phyloP scores from a whole-genome alignment of 768 basidiomycete genomes.

The Collybiopsis luxurians region DNA sequence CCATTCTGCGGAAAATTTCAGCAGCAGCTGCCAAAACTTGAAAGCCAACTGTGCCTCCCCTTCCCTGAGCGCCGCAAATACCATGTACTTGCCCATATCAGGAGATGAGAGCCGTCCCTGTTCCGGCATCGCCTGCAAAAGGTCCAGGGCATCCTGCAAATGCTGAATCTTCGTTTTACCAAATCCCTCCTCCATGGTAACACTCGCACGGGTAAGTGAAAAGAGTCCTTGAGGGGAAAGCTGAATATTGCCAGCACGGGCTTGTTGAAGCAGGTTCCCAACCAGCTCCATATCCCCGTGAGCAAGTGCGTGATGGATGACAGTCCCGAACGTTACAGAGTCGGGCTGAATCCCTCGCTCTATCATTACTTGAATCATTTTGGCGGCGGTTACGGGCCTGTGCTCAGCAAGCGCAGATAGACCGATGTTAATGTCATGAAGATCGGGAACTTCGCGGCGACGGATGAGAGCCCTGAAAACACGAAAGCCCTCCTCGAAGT shows the following conservation, averaged over 20 bases:
- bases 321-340: conserved; percentile 55
- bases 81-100: conserved; percentile 49
- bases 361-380: conserved; percentile 51
- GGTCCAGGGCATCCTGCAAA: conserved; percentile 38
- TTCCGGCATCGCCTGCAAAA: conserved; percentile 37
- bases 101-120: conserved; percentile 37
- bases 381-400: conserved; percentile 43
- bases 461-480: conserved; percentile 43
- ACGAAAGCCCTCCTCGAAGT: conserved; percentile 42
- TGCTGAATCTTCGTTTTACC: conserved; percentile 17
- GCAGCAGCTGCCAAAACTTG: conserved; percentile 54
- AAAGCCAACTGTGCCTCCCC: conserved; percentile 52
- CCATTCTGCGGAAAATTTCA: conserved; percentile 46
- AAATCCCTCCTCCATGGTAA: conserved; percentile 16
- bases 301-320: conserved; percentile 54
- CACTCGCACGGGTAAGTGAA: conserved; percentile 42
- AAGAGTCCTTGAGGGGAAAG: conserved; percentile 50
- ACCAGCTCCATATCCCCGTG: conserved; percentile 45
- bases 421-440: conserved; percentile 63
- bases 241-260: conserved; percentile 30
- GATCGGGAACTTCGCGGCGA: conserved; percentile 55
- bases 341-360: conserved; percentile 47
- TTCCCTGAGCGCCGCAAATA: conserved; percentile 46
- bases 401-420: conserved; percentile 51
- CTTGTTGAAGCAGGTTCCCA: conserved; percentile 35